A percentile compares a stretch with the other conserved stretches of the same genome.
phyloP scores from a whole-genome alignment of 176 grass and related monocot genomes.

The Typha latifolia region DNA sequence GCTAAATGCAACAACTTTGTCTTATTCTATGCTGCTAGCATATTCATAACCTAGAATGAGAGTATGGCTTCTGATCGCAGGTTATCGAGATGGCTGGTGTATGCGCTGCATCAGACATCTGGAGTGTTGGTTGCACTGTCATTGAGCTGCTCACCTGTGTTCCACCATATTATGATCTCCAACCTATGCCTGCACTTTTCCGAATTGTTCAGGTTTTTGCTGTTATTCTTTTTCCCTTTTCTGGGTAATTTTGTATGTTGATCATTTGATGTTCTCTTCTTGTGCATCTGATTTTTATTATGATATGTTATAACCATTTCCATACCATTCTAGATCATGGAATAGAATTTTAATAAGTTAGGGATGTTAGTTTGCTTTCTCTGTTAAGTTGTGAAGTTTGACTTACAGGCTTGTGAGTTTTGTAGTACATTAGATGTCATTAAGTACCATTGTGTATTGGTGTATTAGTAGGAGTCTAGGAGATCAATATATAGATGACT shows the following conservation, averaged over 20 bases:
- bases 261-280: neutral
- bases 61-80: conserved; percentile 26
- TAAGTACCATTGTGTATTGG: too few species aligned
- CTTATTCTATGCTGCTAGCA: neutral
- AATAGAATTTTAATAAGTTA: neutral
- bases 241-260: neutral
- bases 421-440: too few species aligned
- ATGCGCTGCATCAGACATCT: conserved; percentile 96
- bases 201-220: conserved; percentile 86
- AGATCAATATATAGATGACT: too few species aligned
- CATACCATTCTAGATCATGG: neutral
- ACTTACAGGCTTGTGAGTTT: too few species aligned
- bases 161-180: conserved; percentile 96
- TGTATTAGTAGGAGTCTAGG: too few species aligned
- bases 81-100: conserved; percentile 99
- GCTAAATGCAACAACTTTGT: neutral
- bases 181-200: conserved; percentile 98
- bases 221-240: conserved; percentile 3
- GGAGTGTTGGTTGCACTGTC: conserved; percentile 99
- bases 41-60: neutral
- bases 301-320: neutral
- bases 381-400: too few species aligned
- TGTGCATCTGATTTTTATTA: neutral
- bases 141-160: conserved; percentile 95
- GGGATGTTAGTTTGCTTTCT: neutral